phyloP scores from a whole-genome alignment of 2,329 filamentous ascomycete species.

The Septoria petroselini region DNA sequence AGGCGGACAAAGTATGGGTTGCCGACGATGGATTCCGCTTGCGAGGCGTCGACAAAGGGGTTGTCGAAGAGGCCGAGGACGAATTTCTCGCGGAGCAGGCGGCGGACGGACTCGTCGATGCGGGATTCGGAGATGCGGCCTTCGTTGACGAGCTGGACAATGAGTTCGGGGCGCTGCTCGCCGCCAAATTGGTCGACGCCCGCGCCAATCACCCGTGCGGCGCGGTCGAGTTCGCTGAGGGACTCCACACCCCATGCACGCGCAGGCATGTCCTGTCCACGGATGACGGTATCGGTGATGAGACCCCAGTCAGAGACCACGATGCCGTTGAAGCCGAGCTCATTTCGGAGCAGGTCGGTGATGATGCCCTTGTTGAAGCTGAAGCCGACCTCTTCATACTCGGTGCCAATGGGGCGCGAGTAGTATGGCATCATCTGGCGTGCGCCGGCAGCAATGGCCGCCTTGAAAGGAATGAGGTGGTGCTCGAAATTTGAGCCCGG shows the following conservation, averaged over 20 bases:
- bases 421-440: conserved; percentile 56
- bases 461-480: conserved; percentile 52
- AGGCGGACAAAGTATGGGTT: conserved; percentile 44
- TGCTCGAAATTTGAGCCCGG: conserved; percentile 52
- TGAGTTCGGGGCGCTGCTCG: conserved; percentile 49
- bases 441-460: conserved; percentile 50
- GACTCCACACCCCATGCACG: conserved; percentile 53
- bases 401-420: conserved; percentile 48
- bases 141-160: conserved; percentile 48
- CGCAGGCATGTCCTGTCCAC: conserved; percentile 48
- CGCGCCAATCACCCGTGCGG: conserved; percentile 47
- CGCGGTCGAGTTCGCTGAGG: conserved; percentile 45
- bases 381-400: conserved; percentile 50
- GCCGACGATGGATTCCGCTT: conserved; percentile 44
- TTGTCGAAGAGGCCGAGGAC: conserved; percentile 52
- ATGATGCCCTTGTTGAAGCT: conserved; percentile 53
- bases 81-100: conserved; percentile 52
- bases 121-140: conserved; percentile 45
- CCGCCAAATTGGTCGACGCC: conserved; percentile 55
- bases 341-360: conserved; percentile 48
- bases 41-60: conserved; percentile 49
- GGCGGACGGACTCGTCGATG: conserved; percentile 48
- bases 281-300: conserved; percentile 46
- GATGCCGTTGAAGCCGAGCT: conserved; percentile 54
- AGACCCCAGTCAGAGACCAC: conserved; percentile 55